Conservation (phyloP, 1,139 yeast species). For the Wickerhamiella pararugosa region DNA sequence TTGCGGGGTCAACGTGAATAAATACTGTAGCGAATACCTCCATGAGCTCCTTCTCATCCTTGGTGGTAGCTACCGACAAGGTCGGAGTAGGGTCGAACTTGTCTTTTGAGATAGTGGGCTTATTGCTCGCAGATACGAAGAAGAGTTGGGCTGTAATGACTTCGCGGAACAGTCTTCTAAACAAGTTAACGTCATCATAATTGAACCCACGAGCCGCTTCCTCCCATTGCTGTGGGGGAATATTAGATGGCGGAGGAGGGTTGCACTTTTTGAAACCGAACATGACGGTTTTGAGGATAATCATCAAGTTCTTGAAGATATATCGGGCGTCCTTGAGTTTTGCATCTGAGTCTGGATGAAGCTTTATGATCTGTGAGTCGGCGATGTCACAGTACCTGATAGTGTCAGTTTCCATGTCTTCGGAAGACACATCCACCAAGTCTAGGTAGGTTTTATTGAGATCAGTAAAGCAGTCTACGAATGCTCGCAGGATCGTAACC, state of each 20-base stretch:
- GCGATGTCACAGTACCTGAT: constrained; percentile 5
- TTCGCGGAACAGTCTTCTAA: constrained; percentile 66
- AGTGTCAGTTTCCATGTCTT: constrained; percentile 2
- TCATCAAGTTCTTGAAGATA: constrained; percentile 75
- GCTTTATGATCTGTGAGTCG: constrained; percentile 30
- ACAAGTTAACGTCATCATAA: constrained; percentile 65
- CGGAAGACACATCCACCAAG: constrained; percentile 9
- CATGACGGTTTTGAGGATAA: constrained; percentile 78
- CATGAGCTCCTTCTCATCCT: constrained; percentile 91
- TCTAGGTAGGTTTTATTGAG: constrained; percentile 50
- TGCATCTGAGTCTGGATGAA: constrained; percentile 36
- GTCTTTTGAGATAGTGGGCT: background rate
- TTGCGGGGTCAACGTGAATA: constrained; percentile 87
- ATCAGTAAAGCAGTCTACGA: constrained; percentile 67
- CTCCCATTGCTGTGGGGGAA: constrained; percentile 63
- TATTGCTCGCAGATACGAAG: constrained; percentile 38
- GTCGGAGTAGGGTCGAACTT: constrained; percentile 13
- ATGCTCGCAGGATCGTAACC: constrained; percentile 58
- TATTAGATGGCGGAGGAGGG: constrained; percentile 58
- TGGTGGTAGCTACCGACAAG: constrained; percentile 71
- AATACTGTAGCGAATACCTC: constrained; percentile 90
- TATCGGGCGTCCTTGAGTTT: constrained; percentile 79
- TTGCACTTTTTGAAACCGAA: constrained; percentile 83
- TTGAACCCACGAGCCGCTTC: constrained; percentile 75
- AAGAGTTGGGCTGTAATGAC: constrained; percentile 70